A percentile compares a stretch with the other conserved stretches of the same genome.
Evolutionary conservation across 108 stramenopile species (phyloP).

Genomic region (Schizochytrium sp.): DNA sequence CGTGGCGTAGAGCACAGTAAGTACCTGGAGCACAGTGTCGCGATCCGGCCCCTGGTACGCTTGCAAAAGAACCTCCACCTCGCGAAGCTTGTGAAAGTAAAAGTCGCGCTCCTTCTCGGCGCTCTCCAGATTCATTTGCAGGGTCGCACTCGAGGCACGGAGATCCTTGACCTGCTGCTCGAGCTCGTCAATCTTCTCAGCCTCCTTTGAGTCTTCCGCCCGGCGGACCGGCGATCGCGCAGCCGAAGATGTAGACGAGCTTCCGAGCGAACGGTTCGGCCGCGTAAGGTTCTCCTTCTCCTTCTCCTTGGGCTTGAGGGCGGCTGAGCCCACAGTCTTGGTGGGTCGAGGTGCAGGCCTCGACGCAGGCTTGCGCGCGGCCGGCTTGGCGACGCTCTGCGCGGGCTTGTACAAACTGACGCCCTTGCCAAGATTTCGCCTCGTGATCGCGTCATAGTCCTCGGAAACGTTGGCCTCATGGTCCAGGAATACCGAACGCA

Average conservation of each 20-base stretch:
- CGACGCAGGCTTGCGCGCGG: background rate
- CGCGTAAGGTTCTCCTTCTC: background rate
- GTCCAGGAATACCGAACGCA: conserved; percentile 86
- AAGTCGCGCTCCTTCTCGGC: conserved; percentile 67
- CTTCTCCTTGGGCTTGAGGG: background rate
- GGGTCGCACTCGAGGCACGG: background rate
- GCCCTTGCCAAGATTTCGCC: conserved; percentile 78
- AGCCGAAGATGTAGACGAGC: background rate
- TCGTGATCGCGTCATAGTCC: conserved; percentile 75
- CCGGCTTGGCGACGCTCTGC: background rate
- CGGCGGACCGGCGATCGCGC: conserved; percentile 33
- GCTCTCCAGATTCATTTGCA: conserved; percentile 15
- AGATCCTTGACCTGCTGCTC: background rate
- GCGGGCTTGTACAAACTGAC: conserved; percentile 44
- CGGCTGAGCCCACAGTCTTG: background rate
- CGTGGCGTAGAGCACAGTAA: conserved; percentile 39
- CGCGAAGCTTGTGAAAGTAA: conserved; percentile 91
- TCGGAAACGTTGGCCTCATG: conserved; percentile 44
- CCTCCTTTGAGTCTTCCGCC: conserved; percentile 50
- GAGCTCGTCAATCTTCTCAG: conserved; percentile 60
- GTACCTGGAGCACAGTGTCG: background rate
- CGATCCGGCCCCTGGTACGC: conserved; percentile 23
- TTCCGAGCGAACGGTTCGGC: background rate
- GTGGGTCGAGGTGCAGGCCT: background rate
- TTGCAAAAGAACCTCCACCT: conserved; percentile 82